Evolutionary conservation across 192 early-diverging fungal genomes (phyloP).

Genomic region (Coemansia sp.): DNA sequence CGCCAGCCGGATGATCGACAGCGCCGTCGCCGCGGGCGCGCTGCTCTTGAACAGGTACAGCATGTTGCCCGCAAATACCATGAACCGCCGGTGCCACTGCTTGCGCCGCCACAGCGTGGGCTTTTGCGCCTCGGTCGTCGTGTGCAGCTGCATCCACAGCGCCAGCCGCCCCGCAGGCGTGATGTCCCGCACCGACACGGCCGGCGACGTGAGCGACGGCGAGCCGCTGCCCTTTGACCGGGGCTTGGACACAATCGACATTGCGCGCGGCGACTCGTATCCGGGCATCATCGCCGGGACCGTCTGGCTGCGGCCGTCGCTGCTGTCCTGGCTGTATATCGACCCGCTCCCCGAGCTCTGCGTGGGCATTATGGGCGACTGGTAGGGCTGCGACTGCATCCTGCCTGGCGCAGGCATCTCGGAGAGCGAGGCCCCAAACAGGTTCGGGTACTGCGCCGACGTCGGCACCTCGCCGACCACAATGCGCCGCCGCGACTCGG

Average conservation of each 20-base stretch:
- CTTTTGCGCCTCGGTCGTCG: conserved; percentile 15
- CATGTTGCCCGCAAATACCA: conserved; percentile 47
- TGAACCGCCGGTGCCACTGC: conserved; percentile 52
- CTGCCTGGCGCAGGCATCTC: conserved; percentile 4
- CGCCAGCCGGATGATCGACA: conserved; percentile 24
- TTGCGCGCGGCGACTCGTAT: conserved; percentile 9
- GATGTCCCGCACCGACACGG: conserved; percentile 43
- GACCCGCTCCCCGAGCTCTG: conserved; percentile 35
- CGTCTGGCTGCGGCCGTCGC: conserved; percentile 1
- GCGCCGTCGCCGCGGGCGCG: conserved; percentile 36
- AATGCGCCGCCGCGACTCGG: conserved; percentile 51
- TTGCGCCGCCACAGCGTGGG: conserved; percentile 42
- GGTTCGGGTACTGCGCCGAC: conserved; percentile 36
- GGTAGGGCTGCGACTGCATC: not conserved
- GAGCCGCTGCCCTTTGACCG: conserved; percentile 20
- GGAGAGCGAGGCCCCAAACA: conserved; percentile 32
- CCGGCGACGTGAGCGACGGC: conserved; percentile 3
- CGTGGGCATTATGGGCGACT: conserved; percentile 10
- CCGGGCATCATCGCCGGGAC: not conserved
- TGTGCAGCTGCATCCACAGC: conserved; percentile 44
- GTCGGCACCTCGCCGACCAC: conserved; percentile 34
- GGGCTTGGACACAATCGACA: conserved; percentile 12
- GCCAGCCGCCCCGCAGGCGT: conserved; percentile 48
- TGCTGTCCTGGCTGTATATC: conserved; percentile 28
- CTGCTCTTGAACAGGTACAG: conserved; percentile 52